Base-by-base conservation (phyloP, 2,329 filamentous ascomycete species). In the Torrubiella hemipterigena region DNA sequence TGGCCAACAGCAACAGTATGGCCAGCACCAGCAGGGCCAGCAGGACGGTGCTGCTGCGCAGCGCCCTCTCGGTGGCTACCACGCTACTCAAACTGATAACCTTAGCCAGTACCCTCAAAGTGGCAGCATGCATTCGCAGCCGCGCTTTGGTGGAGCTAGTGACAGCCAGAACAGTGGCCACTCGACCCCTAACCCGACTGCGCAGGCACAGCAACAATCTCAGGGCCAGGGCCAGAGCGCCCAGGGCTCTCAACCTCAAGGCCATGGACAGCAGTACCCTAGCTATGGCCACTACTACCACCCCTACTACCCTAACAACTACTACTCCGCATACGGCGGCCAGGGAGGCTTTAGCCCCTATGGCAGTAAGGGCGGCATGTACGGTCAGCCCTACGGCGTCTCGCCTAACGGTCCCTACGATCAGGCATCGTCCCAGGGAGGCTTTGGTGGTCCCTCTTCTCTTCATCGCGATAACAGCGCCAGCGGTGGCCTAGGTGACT, bases 121-220 rank as follows among this genome's bases (percentile, higher is more conserved):
- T 52, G 80, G 78, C 43, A 44, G 48, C 18, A 46, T 56, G 26
- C 58, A 61, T 39, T 77, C 59, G 52, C 69, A 67, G 41, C 69
- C 73, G 5, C 69, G 75, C 32, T 78, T 77, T 27, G 67, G 67
- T 18, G 63, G 61, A 41, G 63, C 61, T 28, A 57, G 65, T 37
- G 85, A 93, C 33, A 70, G 73, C 38, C 82, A 86, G 48, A 85
- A 80, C 61, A 94, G 85, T 52, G 89, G 86, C 27, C 81, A 91
- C 54, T 89, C 81, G 47, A 95, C 87, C 3, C 87, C 89, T 21
- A 91, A 93, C 60, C 86, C 87, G 17, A 68, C 78, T 24, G 59
- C 61, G 9, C 69, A 72, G 48, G 60, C 58, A 28, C 69, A 71
- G 44, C 56, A 60, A 39, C 37, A 54, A 33, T 48, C 34, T 27